phyloP scores from a whole-genome alignment of 371 early-diverging fungal genomes.

The Rhizopus microsporus region DNA sequence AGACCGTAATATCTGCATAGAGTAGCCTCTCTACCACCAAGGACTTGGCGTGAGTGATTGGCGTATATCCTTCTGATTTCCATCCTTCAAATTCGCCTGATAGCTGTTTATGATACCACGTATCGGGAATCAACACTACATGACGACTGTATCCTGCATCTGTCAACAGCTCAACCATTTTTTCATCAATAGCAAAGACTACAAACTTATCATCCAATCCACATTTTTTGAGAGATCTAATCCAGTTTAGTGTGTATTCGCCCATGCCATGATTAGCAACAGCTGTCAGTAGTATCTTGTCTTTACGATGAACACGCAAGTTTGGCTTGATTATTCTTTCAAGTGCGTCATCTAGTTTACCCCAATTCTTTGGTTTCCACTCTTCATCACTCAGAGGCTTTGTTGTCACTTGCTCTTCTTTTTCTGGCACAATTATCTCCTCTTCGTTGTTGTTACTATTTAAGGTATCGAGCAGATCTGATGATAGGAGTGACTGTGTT shows the following conservation, averaged over 20 bases:
- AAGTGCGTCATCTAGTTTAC: conserved; percentile 14
- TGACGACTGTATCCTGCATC: conserved; percentile 28
- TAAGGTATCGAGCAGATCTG: background rate
- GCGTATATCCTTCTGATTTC: conserved; percentile 30
- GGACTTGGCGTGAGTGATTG: conserved; percentile 40
- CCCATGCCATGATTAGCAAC: conserved; percentile 43
- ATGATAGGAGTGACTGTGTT: background rate
- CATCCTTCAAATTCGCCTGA: conserved; percentile 31
- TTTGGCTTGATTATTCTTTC: conserved; percentile 15
- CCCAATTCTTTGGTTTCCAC: conserved; percentile 27
- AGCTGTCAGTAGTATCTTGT: conserved; percentile 33
- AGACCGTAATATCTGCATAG: conserved; percentile 40
- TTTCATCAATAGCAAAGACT: conserved; percentile 41
- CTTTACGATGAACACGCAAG: conserved; percentile 11
- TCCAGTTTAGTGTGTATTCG: conserved; percentile 46
- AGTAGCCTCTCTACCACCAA: conserved; percentile 39
- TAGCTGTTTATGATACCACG: conserved; percentile 36
- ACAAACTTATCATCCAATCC: conserved; percentile 33
- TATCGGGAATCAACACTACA: conserved; percentile 32
- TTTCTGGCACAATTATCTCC: conserved; percentile 18
- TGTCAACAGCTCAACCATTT: conserved; percentile 24
- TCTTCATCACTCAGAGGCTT: conserved; percentile 16
- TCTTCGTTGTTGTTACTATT: background rate
- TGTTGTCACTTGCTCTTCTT: conserved; percentile 14
- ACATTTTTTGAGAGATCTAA: conserved; percentile 31